Base-by-base conservation (phyloP, 192 early-diverging fungal species). In the Linnemannia exigua region DNA sequence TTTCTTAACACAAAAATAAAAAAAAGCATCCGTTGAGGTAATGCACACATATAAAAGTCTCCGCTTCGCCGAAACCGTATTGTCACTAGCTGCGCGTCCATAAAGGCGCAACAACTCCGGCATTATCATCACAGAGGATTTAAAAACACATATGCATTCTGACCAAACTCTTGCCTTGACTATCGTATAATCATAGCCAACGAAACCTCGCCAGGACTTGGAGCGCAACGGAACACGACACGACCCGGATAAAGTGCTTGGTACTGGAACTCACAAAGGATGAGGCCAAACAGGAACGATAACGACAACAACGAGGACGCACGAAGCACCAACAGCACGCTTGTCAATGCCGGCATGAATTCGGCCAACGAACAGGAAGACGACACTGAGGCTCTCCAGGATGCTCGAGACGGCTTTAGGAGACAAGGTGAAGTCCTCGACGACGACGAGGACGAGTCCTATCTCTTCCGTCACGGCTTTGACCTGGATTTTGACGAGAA, bases 241-340 rank as follows among this genome's bases (percentile, higher is more conserved):
- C 16, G 33, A 68, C 15, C 35, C 16, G 11, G 5, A 69, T 35
- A 66, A 41, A 25, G 67, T 2, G 37, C 36, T 41, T 12, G 36
- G 19, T 12, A 38, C 67, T 17, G 9, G 20, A 36, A 31, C 67
- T 11, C 67, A 63, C 58, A 63, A 63, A 63, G 58, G 50, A 86
- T 86, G 84, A 37, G 84, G 46, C 84, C 84, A n/a, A 79, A 47
- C 31, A 74, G 77, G 44, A 72, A 50, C 38, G 84, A 86, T 50
- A 75, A 86, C 70, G 84, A 86, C 50, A 86, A 77, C 41, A 90
- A 91, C 68, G 90, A 91, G 47, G 90, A 91, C 72, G 88, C 89
- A 76, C 76, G 84, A 72, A 91, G 90, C 67, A 91, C 90, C 33
- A 91, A 89, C 58, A 90, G 89, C 31, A 91, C 90, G 5, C 87